phyloP scores from a whole-genome alignment of 805 yeast genomes.

The Metschnikowia dekortorum region DNA sequence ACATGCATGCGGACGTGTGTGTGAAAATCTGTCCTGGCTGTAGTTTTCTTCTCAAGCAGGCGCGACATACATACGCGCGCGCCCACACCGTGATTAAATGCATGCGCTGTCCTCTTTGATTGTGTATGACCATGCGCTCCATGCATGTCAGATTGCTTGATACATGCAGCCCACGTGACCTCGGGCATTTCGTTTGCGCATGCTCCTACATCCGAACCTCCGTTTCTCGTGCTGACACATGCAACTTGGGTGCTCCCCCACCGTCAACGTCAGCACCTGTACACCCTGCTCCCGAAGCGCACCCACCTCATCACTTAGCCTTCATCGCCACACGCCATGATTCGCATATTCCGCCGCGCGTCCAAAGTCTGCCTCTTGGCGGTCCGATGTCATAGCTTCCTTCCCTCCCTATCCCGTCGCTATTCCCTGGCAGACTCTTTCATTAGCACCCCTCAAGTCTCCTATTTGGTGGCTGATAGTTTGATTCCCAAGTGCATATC shows the following conservation, averaged over 20 bases:
- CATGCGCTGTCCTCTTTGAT: slow-evolving; percentile 4
- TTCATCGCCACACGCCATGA: neutral
- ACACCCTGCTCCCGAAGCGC: neutral
- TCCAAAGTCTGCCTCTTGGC: neutral
- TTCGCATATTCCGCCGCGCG: neutral
- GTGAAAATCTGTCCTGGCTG: slow-evolving; percentile 5
- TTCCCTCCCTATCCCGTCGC: neutral
- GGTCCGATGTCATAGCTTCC: neutral
- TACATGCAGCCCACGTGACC: slow-evolving; percentile 1
- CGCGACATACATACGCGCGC: slow-evolving; percentile 1
- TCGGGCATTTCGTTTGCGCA: slow-evolving; percentile 1
- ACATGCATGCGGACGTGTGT: slow-evolving; percentile 5
- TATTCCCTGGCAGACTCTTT: neutral
- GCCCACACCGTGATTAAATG: neutral
- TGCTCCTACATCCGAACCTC: slow-evolving; percentile 2
- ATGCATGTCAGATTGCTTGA: slow-evolving; percentile 6
- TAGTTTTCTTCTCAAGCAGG: slow-evolving; percentile 5
- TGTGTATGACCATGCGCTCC: slow-evolving; percentile 3
- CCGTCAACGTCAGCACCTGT: neutral
- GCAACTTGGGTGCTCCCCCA: neutral
- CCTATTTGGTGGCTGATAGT: slow-evolving; percentile 12
- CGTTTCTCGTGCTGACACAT: neutral
- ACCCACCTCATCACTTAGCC: slow-evolving; percentile 3
- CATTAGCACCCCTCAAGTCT: slow-evolving; percentile 4
- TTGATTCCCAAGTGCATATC: slow-evolving; percentile 40